Percentiles rank a stretch among this genome's conserved stretches.
These are phyloP conservation scores for Acmispon strigosus DNA, from an alignment of 306 rosid genomes.

Conservation along the genomic window DNA sequence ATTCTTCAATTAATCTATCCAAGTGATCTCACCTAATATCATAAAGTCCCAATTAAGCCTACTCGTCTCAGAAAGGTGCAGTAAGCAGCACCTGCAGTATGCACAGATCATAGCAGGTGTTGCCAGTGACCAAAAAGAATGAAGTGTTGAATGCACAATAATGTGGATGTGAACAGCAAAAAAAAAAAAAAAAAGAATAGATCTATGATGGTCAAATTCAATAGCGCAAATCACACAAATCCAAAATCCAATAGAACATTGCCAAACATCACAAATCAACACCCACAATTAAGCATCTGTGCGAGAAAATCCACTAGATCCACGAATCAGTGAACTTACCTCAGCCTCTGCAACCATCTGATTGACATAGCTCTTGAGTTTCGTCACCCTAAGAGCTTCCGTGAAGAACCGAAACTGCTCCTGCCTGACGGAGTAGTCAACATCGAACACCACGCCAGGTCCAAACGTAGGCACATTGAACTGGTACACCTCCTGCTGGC, in stretches of 20 bases:
- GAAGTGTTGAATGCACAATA: conserved; percentile 14
- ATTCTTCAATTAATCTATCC: too few species aligned
- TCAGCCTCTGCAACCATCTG: conserved; percentile 92
- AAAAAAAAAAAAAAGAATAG: neutral
- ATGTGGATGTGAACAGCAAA: neutral
- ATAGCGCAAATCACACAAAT: neutral
- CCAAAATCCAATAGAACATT: neutral
- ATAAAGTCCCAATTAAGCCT: neutral
- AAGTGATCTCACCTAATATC: neutral
- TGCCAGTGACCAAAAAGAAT: neutral
- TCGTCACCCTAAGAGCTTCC: conserved; percentile 75
- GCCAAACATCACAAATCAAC: neutral
- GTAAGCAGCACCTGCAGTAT: neutral
- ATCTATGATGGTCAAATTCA: neutral
- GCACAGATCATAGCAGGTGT: neutral
- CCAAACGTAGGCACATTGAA: conserved; percentile 97
- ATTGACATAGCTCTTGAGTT: conserved; percentile 81
- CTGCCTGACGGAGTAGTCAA: conserved; percentile 79
- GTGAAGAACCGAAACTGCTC: conserved; percentile 96
- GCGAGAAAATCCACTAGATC: neutral
- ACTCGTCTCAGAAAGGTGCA: neutral
- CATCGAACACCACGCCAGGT: conserved; percentile 93
- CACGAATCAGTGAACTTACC: conserved; percentile 19
- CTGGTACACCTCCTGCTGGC: conserved; percentile 93
- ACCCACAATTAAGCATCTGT: neutral